Percentiles rank a stretch among this genome's conserved stretches.
phyloP scores from a whole-genome alignment of 495 filamentous ascomycete species.

The Penicillium turbatum region DNA sequence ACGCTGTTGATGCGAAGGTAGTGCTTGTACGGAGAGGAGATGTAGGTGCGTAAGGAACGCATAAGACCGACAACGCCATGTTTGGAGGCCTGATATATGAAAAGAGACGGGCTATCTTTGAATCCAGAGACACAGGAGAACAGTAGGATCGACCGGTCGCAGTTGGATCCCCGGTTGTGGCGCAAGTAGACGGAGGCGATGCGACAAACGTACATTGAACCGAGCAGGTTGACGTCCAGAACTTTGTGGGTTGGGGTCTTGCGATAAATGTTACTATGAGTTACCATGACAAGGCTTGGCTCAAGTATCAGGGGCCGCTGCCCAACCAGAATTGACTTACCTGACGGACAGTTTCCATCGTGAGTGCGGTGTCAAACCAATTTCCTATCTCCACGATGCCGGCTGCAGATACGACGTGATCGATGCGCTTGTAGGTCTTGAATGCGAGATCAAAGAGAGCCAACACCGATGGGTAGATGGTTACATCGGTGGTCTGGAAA shows the following conservation, averaged over 20 bases:
- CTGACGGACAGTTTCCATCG: slow-evolving; percentile 29
- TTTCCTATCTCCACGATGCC: slow-evolving; percentile 44
- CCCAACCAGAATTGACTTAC: slow-evolving; percentile 12
- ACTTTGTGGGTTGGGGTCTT: slow-evolving; percentile 43
- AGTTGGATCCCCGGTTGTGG: slow-evolving; percentile 35
- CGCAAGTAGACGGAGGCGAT: slow-evolving; percentile 46
- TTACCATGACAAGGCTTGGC: neutral
- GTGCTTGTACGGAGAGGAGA: slow-evolving; percentile 36
- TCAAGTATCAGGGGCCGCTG: neutral
- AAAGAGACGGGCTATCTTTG: slow-evolving; percentile 43
- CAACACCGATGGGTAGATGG: slow-evolving; percentile 41
- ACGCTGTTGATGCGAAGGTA: slow-evolving; percentile 49
- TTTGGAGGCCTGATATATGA: slow-evolving; percentile 48
- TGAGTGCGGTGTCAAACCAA: slow-evolving; percentile 45
- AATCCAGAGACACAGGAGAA: slow-evolving; percentile 45
- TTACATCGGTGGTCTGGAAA: slow-evolving; percentile 45
- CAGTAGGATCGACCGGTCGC: slow-evolving; percentile 45
- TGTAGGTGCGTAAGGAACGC: slow-evolving; percentile 41
- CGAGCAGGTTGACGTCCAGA: slow-evolving; percentile 48
- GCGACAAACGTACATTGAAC: slow-evolving; percentile 44
- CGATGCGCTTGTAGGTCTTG: slow-evolving; percentile 44
- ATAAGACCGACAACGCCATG: slow-evolving; percentile 49
- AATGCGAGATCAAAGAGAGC: slow-evolving; percentile 44
- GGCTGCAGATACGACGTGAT: slow-evolving; percentile 50
- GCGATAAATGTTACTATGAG: slow-evolving; percentile 24